Percentiles rank a stretch among this genome's conserved stretches.
Conservation (phyloP, 768 basidiomycete genomes). For the Lactifluus echinatus region DNA sequence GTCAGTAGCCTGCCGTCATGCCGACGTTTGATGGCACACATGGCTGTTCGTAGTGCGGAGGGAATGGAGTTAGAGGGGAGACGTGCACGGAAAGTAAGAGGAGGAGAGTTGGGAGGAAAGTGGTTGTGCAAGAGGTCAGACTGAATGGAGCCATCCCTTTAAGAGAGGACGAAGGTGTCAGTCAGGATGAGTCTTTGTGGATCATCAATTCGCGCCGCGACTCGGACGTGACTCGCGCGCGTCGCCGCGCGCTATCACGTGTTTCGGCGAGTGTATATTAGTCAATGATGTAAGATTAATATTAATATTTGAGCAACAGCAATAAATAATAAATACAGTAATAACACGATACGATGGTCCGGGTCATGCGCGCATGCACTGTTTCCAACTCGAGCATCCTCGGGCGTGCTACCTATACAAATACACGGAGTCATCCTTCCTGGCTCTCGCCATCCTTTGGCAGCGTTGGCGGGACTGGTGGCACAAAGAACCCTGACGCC, state of each 20-base stretch:
- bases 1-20: background rate
- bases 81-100: too few species aligned
- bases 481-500: slow-evolving; percentile 68
- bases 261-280: background rate
- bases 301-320: too few species aligned
- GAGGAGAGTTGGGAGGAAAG: background rate
- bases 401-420: too few species aligned
- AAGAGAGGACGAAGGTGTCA: background rate
- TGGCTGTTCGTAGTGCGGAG: too few species aligned
- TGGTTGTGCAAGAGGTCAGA: background rate
- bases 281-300: background rate
- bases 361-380: too few species aligned
- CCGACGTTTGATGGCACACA: background rate
- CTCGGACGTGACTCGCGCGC: slow-evolving; percentile 6
- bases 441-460: background rate
- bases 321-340: background rate
- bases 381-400: too few species aligned
- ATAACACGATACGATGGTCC: background rate
- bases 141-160: background rate
- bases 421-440: background rate
- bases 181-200: slow-evolving; percentile 8
- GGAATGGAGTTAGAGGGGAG: background rate
- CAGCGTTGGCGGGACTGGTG: slow-evolving; percentile 6
- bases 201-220: background rate
- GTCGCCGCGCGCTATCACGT: slow-evolving; percentile 8